Base-by-base conservation (phyloP, 2,329 filamentous ascomycete species). In the Seiridium cupressi region DNA sequence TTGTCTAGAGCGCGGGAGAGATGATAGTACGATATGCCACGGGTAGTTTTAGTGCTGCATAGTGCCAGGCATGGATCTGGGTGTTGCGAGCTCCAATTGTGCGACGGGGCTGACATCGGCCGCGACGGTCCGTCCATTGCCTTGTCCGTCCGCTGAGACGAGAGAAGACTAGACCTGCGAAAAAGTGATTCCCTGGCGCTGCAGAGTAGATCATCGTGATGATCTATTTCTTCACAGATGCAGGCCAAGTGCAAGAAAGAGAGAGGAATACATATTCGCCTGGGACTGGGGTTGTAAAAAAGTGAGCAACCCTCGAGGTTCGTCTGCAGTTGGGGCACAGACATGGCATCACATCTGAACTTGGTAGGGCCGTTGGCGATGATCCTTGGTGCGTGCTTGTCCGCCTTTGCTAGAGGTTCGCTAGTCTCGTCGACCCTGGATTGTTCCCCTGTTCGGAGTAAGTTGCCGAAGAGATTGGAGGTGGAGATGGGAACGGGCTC, bases 401-500 rank as follows among this genome's bases (percentile, higher is more conserved):
- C 36, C 36, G 38, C 36, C 32, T 42, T 40, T 32, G 11, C 35
- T 32, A 49, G 26, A 49, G 26, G 18, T 53, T 40, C 6, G 51
- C 51, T 44, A 55, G 51, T 9, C 51, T 55, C 26, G 26, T 47
- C 26, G 8, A 57, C 34, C 54, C 54, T 47, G 32, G 54, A 35
- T 9, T 35, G 32, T 32, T 38, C 34, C 49, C 47, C 49, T 36
- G 49, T 11, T 42, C 54, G 54, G 54, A 57, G 54, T 13, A 26
- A 44, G 54, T 46, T 31, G 54, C 54, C 54, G 54, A 57, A 57
- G 54, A 44, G 54, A 46, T 57, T 57, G 42, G 42, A 57, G 34
- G 54, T 46, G 40, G 54, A 57, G 54, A 57, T 57, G 40, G 53
- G 53, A 57, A 53, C 54, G 54, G 54, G 54, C 26, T 46, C n/a